Conservation (phyloP, 768 basidiomycete species). For the Lepiota subincarnata region DNA sequence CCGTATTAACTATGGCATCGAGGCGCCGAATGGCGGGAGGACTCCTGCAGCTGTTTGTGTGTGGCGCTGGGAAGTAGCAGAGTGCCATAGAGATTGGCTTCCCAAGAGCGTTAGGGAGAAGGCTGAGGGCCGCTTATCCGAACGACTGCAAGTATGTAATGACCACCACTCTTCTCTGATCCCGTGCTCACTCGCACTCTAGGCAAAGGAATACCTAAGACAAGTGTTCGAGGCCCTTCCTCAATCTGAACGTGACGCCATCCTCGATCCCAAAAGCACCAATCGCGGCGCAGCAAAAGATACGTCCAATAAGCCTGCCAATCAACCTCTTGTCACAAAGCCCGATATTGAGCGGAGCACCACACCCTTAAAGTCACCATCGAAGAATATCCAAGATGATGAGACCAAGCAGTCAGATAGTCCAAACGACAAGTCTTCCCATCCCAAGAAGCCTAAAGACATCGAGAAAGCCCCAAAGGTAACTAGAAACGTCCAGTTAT, state of each 20-base stretch:
- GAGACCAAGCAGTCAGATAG: constrained; percentile 1
- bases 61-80: constrained; percentile 87
- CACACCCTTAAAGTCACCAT: neutral
- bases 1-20: constrained; percentile 81
- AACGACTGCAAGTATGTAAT: constrained; percentile 57
- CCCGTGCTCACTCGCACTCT: neutral
- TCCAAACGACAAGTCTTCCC: constrained; percentile 22
- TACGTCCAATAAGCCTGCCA: constrained; percentile 20
- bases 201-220: constrained; percentile 61
- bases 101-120: constrained; percentile 64
- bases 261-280: constrained; percentile 50
- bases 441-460: constrained; percentile 50
- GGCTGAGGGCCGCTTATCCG: constrained; percentile 53
- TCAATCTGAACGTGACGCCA: constrained; percentile 48
- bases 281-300: constrained; percentile 32
- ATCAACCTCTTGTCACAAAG: neutral
- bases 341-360: constrained; percentile 1
- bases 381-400: neutral
- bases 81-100: constrained; percentile 53
- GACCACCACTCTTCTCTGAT: neutral
- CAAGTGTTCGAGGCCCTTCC: constrained; percentile 54
- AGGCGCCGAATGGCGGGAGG: constrained; percentile 46
- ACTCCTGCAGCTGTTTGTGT: constrained; percentile 60
- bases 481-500: neutral
- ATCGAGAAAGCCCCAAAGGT: constrained; percentile 60